Conservation (phyloP, 148 eudicot genomes). For the Persicaria tinctoria region DNA sequence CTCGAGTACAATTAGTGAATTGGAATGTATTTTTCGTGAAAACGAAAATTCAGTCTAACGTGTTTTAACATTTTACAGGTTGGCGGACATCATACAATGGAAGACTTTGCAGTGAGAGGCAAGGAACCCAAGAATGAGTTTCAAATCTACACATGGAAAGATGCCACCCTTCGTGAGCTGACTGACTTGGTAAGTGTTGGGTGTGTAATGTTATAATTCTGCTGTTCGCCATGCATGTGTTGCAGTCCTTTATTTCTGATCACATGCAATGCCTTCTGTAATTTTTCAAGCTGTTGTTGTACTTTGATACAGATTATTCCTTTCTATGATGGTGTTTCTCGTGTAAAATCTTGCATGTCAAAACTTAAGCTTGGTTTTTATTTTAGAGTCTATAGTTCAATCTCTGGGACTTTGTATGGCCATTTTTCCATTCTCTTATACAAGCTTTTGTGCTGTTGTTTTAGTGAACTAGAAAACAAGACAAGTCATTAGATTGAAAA, state of each 20-base stretch:
- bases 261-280: neutral
- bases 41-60: neutral
- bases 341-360: neutral
- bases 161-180: constrained; percentile 88
- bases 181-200: constrained; percentile 68
- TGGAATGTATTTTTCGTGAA: neutral
- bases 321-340: neutral
- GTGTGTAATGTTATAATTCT: neutral
- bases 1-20: neutral
- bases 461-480: neutral
- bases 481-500: neutral
- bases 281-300: neutral
- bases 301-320: neutral
- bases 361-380: neutral
- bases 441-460: neutral
- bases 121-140: constrained; percentile 94
- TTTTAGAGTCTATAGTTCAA: neutral
- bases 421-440: neutral
- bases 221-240: neutral
- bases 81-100: constrained; percentile 72
- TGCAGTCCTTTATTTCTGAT: neutral
- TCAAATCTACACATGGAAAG: constrained; percentile 97
- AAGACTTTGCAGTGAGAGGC: constrained; percentile 78
- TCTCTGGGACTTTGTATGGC: neutral
- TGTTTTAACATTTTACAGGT: constrained; percentile 26